phyloP scores from a whole-genome alignment of 768 basidiomycete genomes.

The Xanthoconium stramineum region DNA sequence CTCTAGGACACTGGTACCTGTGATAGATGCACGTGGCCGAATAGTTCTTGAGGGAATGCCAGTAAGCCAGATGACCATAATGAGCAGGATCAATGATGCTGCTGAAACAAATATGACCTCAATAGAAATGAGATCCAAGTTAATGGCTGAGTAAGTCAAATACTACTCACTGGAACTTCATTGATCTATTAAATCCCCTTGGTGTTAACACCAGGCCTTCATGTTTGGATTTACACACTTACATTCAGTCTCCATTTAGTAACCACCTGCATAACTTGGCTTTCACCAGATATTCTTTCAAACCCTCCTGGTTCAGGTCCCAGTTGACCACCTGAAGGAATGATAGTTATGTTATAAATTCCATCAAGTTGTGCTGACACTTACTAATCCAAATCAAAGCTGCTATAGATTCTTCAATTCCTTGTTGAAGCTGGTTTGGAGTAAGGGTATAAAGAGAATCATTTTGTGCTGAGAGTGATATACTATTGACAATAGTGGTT shows the following conservation, averaged over 20 bases:
- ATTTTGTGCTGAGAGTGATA: neutral
- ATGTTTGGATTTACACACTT: neutral
- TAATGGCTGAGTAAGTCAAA: neutral
- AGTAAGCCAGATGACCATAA: neutral
- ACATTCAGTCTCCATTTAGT: constrained; percentile 15
- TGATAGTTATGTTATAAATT: too few relatives aligned
- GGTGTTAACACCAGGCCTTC: neutral
- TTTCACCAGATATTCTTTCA: neutral
- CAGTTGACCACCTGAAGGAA: constrained; percentile 6
- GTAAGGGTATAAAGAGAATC: neutral
- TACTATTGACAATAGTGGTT: neutral
- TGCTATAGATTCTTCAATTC: constrained; percentile 2
- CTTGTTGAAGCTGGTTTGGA: neutral
- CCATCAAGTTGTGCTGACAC: too few relatives aligned
- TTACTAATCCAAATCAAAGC: constrained; percentile 12
- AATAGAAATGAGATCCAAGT: neutral
- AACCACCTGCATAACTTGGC: constrained; percentile 5
- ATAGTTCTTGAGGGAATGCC: neutral
- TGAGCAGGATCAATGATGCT: constrained; percentile 6
- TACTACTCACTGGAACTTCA: constrained; percentile 8
- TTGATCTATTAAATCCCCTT: constrained; percentile 8
- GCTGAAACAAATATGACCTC: too few relatives aligned
- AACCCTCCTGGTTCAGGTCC: constrained; percentile 8
- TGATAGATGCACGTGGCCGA: neutral
- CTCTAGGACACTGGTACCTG: constrained; percentile 12